Percentiles rank a stretch among this genome's conserved stretches.
phyloP scores from a whole-genome alignment of 2,329 filamentous ascomycete species.

The Penicillium sp. region DNA sequence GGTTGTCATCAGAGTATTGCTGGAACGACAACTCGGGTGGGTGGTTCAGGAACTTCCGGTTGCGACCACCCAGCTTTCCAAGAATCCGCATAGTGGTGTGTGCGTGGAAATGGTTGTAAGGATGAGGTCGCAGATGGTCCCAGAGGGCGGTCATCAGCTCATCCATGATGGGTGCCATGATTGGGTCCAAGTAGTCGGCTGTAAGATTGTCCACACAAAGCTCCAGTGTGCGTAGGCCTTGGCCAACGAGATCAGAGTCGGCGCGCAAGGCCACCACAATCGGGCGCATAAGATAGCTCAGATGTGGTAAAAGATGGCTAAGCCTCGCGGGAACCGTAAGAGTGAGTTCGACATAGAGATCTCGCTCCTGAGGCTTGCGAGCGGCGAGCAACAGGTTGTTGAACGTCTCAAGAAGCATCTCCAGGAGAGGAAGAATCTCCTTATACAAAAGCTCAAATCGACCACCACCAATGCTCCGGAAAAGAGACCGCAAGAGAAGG shows the following conservation, averaged over 20 bases:
- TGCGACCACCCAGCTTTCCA: slow-evolving; percentile 90
- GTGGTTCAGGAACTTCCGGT: slow-evolving; percentile 90
- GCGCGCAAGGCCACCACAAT: slow-evolving; percentile 91
- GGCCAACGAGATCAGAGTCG: slow-evolving; percentile 87
- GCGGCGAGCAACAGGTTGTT: slow-evolving; percentile 91
- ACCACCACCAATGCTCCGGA: slow-evolving; percentile 92
- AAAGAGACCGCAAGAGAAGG: slow-evolving; percentile 81
- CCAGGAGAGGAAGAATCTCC: slow-evolving; percentile 88
- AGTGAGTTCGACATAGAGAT: slow-evolving; percentile 94
- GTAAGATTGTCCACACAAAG: slow-evolving; percentile 98
- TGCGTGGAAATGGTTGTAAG: slow-evolving; percentile 94
- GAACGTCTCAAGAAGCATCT: slow-evolving; percentile 95
- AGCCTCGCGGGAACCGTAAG: slow-evolving; percentile 91
- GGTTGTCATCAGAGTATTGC: slow-evolving; percentile 77
- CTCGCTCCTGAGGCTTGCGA: slow-evolving; percentile 81
- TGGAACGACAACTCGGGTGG: slow-evolving; percentile 79
- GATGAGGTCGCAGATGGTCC: slow-evolving; percentile 87
- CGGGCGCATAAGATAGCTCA: slow-evolving; percentile 95
- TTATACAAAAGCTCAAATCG: slow-evolving; percentile 98
- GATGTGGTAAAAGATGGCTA: slow-evolving; percentile 88
- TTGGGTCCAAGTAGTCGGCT: slow-evolving; percentile 94
- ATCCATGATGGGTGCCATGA: slow-evolving; percentile 98
- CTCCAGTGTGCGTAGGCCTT: slow-evolving; percentile 87
- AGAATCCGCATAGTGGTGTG: slow-evolving; percentile 97
- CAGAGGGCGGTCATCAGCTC: slow-evolving; percentile 97